Base-by-base conservation (phyloP, 2,329 filamentous ascomycete genomes). In the Teratosphaeria epicoccoides region DNA sequence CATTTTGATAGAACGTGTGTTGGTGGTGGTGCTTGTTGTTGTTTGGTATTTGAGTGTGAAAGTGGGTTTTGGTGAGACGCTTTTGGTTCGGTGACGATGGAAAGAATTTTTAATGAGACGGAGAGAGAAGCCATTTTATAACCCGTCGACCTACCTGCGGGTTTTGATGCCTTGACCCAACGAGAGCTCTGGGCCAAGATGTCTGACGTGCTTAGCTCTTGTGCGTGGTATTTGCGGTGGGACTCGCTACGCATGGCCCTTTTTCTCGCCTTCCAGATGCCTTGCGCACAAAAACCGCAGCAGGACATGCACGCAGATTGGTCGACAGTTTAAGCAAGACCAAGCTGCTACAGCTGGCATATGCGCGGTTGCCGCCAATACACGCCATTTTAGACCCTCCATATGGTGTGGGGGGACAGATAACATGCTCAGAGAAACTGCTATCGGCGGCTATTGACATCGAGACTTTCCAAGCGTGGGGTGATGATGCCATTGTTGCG, bases 1-100 rank as follows among this genome's bases (percentile, higher is more conserved):
- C 63, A 66, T 66, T 20, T 40, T 40, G 33, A 2, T 40, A 6
- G n/a, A 5, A 7, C 10, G 33, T 40, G 33, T 40, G 14, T 40
- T 40, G 33, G 33, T 40, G 33, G 33, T 40, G 33, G 33, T 40
- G 33, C 2, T 40, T 14, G n/a, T 40, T n/a, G 14, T n/a, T 17
- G 33, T n/a, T 20, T 20, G 33, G 20, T 40, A 17, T 20, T 22
- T 14, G n/a, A 2, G n/a, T 2, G 26, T 28, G 26, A 12, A 6
- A 28, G 26, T 28, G 26, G 2, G 9, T 28, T 2, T 20, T 40
- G 33, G 9, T 20, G 14, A 7, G n/a, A 7, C 20, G 33, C 14
- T 40, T 17, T 40, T 40, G 33, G 17, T 40, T n/a, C n/a, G 14
- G n/a, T 40, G 33, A 20, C 10, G 14, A 7, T 9, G 6, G 6